These are phyloP conservation scores for Endoconidiophora laricicola DNA, from an alignment of 2,329 filamentous ascomycete species.

Conservation along the genomic window DNA sequence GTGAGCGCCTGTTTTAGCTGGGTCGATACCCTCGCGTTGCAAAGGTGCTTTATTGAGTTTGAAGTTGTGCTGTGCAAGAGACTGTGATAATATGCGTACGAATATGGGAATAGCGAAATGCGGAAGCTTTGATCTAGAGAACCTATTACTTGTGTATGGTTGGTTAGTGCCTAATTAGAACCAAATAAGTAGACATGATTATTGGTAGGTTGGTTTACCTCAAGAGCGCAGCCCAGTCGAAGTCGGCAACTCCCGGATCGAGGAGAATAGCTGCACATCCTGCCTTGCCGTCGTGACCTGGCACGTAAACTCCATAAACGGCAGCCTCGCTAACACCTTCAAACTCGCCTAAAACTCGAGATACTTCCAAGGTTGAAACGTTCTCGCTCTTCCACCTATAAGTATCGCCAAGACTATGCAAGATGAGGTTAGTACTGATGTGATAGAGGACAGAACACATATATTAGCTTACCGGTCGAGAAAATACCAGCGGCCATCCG, in stretches of 20 bases:
- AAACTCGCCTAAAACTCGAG: slow-evolving; percentile 42
- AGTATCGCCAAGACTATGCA: slow-evolving; percentile 45
- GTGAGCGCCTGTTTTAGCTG: not conserved
- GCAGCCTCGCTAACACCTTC: slow-evolving; percentile 47
- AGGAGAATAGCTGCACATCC: slow-evolving; percentile 47
- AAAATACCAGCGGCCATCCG: slow-evolving; percentile 53
- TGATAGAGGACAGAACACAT: not conserved
- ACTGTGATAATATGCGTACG: slow-evolving; percentile 40
- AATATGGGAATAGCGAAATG: slow-evolving; percentile 64
- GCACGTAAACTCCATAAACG: slow-evolving; percentile 51
- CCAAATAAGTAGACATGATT: too few species aligned
- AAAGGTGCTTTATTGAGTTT: slow-evolving; percentile 51
- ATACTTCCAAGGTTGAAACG: slow-evolving; percentile 50
- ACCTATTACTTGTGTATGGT: slow-evolving; percentile 18
- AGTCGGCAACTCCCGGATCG: slow-evolving; percentile 30
- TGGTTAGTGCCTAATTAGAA: not conserved
- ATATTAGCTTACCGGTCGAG: slow-evolving; percentile 28
- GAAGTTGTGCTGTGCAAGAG: slow-evolving; percentile 54
- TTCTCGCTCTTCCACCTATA: slow-evolving; percentile 62
- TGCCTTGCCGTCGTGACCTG: slow-evolving; percentile 50
- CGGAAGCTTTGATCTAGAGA: slow-evolving; percentile 43
- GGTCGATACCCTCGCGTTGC: slow-evolving; percentile 5
- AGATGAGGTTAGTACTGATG: not conserved
- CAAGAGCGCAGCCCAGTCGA: slow-evolving; percentile 45
- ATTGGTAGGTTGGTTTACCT: slow-evolving; percentile 19